Base-by-base conservation (phyloP, 352 stramenopile genomes). In the Pythium phragmitis region DNA sequence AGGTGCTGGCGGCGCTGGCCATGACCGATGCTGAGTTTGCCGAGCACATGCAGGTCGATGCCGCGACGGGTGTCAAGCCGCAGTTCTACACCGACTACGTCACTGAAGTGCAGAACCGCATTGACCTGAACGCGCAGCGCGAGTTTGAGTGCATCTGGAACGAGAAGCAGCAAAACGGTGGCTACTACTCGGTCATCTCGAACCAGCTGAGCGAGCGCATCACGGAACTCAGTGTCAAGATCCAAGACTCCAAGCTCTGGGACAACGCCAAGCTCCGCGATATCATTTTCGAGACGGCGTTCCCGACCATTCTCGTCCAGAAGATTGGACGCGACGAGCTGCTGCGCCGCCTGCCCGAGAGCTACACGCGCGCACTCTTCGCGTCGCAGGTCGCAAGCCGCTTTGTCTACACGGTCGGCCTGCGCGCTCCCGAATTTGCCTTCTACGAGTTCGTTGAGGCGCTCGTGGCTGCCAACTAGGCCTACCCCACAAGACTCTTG, bases 141-240 rank as follows among this genome's bases (percentile, higher is more conserved):
- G 85, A 94, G 68, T 94, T 92, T 42, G 85, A 94, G 68, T 94
- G 85, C 73, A 86, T 94, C 65, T 94, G 85, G 85, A 71, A 71
- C 23, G 80, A 91, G 55, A 82, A 94, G 70, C 75, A 91, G 68
- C 75, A 72, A 45, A 79, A 81, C 51, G 73, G 70, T 17, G 87
- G 75, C 61, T 87, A 88, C 70, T 92, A 85, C 65, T 88, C 80
- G 37, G 70, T 89, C 62, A 73, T 92, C 37, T 88, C 72, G 41
- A 90, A 92, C 75, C 70, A 88, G 51, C 67, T 94, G 7, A 91
- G 82, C 57, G 82, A 92, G 63, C 82, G 81, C 23, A 92, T 94
- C 69, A 91, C 81, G 61, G 77, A 91, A 42, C 61, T 94, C 67
- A 92, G 79, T 49, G 80, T 85, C 65, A 92, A 88, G 73, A 89